A percentile compares a stretch with the other conserved stretches of the same genome.
phyloP scores from a whole-genome alignment of 805 yeast genomes.

The Pichia deserticola region DNA sequence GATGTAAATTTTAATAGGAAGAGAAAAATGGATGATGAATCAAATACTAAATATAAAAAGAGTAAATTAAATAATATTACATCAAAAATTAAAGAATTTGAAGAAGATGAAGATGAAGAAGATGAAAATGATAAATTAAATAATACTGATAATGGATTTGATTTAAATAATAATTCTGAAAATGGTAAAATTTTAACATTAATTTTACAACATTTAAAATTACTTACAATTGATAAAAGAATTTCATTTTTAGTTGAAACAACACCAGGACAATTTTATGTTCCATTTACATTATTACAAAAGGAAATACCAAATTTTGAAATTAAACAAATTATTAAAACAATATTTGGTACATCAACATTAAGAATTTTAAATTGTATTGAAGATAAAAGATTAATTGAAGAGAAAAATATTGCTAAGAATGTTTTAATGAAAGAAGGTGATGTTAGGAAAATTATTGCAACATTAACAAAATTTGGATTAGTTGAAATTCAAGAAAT shows the following conservation, averaged over 20 bases:
- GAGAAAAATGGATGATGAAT: constrained; percentile 7
- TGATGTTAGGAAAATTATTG: constrained; percentile 64
- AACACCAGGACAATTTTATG: constrained; percentile 48
- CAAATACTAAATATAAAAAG: constrained; percentile 5
- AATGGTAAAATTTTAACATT: constrained; percentile 19
- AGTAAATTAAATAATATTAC: constrained; percentile 5
- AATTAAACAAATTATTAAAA: constrained; percentile 50
- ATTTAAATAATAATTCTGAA: constrained; percentile 1
- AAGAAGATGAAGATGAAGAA: constrained; percentile 17
- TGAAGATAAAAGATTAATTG: constrained; percentile 59
- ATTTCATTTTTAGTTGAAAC: constrained; percentile 56
- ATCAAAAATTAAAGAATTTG: constrained; percentile 15
- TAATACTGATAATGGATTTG: constrained; percentile 13
- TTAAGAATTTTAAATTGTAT: constrained; percentile 74
- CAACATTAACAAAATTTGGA: constrained; percentile 59
- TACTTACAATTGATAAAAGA: constrained; percentile 45
- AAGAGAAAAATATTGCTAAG: constrained; percentile 77
- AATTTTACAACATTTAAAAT: constrained; percentile 52
- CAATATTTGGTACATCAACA: constrained; percentile 58
- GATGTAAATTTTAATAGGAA: constrained; percentile 2
- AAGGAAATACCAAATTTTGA: constrained; percentile 40
- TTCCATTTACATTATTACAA: constrained; percentile 52
- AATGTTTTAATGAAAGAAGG: constrained; percentile 70
- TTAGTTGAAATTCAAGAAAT: constrained; percentile 87
- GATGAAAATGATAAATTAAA: constrained; percentile 18